Conservation (phyloP, 2,329 filamentous ascomycete species). For the Knoxdaviesia proteae region DNA sequence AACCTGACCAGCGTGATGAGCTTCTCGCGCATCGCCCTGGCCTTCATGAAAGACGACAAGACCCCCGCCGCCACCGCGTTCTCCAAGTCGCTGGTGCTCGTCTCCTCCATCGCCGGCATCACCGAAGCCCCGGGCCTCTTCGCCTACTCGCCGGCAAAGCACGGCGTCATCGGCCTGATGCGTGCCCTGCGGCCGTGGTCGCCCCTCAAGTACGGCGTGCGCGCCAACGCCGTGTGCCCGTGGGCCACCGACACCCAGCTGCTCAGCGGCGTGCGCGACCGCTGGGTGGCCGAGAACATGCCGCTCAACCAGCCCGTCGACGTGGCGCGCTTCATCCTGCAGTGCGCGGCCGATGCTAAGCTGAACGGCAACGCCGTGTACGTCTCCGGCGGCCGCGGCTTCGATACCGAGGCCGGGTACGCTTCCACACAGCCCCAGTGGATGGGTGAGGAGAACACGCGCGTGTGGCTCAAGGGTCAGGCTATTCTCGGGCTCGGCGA, state of each 20-base stretch:
- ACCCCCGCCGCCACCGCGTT: conserved; percentile 1
- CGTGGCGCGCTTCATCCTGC: conserved; percentile 19
- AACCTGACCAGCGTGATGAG: conserved; percentile 24
- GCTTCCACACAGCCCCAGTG: conserved; percentile 8
- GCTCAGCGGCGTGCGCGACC: conserved; percentile 15
- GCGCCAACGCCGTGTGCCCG: conserved; percentile 24
- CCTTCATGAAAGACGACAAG: conserved; percentile 20
- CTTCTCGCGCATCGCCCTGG: conserved; percentile 25
- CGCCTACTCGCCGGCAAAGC: conserved; percentile 25
- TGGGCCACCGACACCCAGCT: conserved; percentile 25
- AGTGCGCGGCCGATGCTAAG: conserved; percentile 13
- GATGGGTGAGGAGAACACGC: conserved; percentile 9
- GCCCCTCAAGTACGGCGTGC: conserved; percentile 13
- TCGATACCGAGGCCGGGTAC: conserved; percentile 10
- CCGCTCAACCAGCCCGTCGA: conserved; percentile 19
- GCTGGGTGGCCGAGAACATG: conserved; percentile 17
- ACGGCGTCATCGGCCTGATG: conserved; percentile 28
- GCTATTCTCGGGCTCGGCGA: background rate
- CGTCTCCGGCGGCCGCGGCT: conserved; percentile 9
- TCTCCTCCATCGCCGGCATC: conserved; percentile 22
- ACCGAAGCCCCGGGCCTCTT: conserved; percentile 24
- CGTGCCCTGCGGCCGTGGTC: conserved; percentile 17
- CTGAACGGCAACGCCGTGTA: conserved; percentile 10
- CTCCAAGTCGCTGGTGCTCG: conserved; percentile 10
- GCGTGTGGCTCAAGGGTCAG: background rate